Evolutionary conservation across 768 basidiomycete species (phyloP).

Genomic region (Suillus americanus): DNA sequence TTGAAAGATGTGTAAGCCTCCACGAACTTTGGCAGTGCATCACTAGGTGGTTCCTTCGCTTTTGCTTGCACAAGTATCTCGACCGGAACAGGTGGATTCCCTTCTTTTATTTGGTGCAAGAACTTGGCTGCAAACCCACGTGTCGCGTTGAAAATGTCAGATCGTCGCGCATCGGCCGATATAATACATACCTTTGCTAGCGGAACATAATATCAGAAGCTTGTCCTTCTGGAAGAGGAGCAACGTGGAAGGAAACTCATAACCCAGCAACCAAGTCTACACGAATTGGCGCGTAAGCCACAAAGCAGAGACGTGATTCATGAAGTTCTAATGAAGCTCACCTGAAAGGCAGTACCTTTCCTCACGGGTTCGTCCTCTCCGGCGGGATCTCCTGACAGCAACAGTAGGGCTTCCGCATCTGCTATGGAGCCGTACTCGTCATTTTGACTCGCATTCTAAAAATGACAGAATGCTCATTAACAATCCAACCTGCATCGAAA

Average conservation of each 20-base stretch:
- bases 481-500: constrained; percentile 13
- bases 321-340: constrained; percentile 32
- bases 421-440: constrained; percentile 72
- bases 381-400: constrained; percentile 76
- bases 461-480: constrained; percentile 13
- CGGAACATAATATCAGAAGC: constrained; percentile 79
- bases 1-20: constrained; percentile 57
- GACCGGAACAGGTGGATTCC: constrained; percentile 56
- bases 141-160: constrained; percentile 9
- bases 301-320: constrained; percentile 1
- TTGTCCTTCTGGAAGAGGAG: constrained; percentile 79
- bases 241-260: constrained; percentile 95
- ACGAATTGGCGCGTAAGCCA: constrained; percentile 10
- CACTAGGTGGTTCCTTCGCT: constrained; percentile 73
- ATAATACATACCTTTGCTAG: constrained; percentile 71
- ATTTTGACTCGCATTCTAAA: constrained; percentile 61
- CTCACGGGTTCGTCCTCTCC: constrained; percentile 88
- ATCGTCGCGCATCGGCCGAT: constrained; percentile 5
- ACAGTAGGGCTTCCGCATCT: constrained; percentile 65
- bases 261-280: constrained; percentile 95
- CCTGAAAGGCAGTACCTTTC: constrained; percentile 92
- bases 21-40: constrained; percentile 71
- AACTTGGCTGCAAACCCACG: constrained; percentile 66
- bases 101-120: constrained; percentile 71
- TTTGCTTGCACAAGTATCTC: constrained; percentile 80